Evolutionary conservation across 2,329 filamentous ascomycete genomes (phyloP).

Genomic region (Phyllosticta ampelicida): DNA sequence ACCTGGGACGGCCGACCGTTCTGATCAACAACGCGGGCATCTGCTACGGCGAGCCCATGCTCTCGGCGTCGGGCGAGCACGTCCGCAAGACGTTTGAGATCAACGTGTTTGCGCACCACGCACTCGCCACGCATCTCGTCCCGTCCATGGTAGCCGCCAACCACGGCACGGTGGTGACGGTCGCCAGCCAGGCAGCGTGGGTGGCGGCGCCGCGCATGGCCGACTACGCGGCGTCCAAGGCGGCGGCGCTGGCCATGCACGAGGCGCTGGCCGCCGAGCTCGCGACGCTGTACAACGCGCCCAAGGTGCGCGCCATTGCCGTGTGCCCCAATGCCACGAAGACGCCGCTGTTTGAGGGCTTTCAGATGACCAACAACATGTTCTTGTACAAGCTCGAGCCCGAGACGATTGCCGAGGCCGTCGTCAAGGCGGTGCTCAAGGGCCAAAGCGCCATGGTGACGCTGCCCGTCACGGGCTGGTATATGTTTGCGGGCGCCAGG

Average conservation of each 20-base stretch:
- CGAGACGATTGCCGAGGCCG: constrained; percentile 53
- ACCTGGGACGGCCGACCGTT: constrained; percentile 55
- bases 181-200: constrained; percentile 55
- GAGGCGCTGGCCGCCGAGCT: constrained; percentile 42
- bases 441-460: constrained; percentile 49
- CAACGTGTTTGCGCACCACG: constrained; percentile 58
- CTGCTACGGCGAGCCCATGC: constrained; percentile 49
- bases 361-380: constrained; percentile 41
- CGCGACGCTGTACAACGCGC: constrained; percentile 48
- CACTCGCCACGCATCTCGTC: constrained; percentile 55
- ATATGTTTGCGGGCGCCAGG: constrained; percentile 28
- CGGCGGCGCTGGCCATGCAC: constrained; percentile 56
- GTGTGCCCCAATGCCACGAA: constrained; percentile 54
- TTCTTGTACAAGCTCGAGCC: constrained; percentile 45
- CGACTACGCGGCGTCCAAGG: constrained; percentile 54
- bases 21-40: constrained; percentile 65
- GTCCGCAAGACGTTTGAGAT: constrained; percentile 60
- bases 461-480: constrained; percentile 36
- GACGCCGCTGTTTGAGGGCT: constrained; percentile 50
- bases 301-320: constrained; percentile 53
- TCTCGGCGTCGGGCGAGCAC: constrained; percentile 46
- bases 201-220: constrained; percentile 51
- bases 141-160: constrained; percentile 52
- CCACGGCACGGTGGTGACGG: constrained; percentile 64
- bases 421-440: constrained; percentile 49